Evolutionary conservation across 1,284 basidiomycete species (phyloP), one percentile per base, ranked within the genome.

Genomic region (Rhodotorula sp.): DNA sequence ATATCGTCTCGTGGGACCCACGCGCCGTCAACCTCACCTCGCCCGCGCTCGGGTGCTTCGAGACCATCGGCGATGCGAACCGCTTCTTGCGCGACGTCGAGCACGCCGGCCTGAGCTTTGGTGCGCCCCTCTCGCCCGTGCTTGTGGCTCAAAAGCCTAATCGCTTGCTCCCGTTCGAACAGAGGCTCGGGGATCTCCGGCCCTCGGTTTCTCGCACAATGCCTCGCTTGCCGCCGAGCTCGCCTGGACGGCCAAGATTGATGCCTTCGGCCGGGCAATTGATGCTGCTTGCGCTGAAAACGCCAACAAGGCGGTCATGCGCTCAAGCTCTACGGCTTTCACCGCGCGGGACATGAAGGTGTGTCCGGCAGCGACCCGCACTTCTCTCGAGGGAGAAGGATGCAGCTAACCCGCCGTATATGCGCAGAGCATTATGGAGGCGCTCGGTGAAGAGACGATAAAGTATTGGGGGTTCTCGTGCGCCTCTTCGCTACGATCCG

Each of bases 381-480:
- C 4, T 7, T 48, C 46, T 19, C 3, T 22, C 46, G 22, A 3
- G 46, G 21, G 46, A 19, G 22, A 3, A 15, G 7, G 44, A 44
- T 7, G 44, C 46, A 29, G 8, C n/a, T 19, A 2, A 5, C n/a
- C 3, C 27, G 13, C 3, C n/a, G 8, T 0, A n/a, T 17, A 13
- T 13, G 10, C 25, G 22, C 50, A 51, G n/a, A 57, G 61, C 37
- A 74, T 80, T 29, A 53, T 78, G 44, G 68, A 76, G 34, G 76
- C 76, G 4, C 56, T 80, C 4, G 78, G 77, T n/a, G 72, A 78
- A 54, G 64, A 72, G 25, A 69, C 70, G 32, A 41, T 80, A n/a
- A 67, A 70, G 32, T 80, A 78, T 63, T 79, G 74, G 74, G 79
- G 79, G 17, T 77, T 76, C 54, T 69, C 63, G 66, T 77, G 48